Evolutionary conservation across 2,329 filamentous ascomycete genomes (phyloP).

Genomic region (Aspergillus sp.): DNA sequence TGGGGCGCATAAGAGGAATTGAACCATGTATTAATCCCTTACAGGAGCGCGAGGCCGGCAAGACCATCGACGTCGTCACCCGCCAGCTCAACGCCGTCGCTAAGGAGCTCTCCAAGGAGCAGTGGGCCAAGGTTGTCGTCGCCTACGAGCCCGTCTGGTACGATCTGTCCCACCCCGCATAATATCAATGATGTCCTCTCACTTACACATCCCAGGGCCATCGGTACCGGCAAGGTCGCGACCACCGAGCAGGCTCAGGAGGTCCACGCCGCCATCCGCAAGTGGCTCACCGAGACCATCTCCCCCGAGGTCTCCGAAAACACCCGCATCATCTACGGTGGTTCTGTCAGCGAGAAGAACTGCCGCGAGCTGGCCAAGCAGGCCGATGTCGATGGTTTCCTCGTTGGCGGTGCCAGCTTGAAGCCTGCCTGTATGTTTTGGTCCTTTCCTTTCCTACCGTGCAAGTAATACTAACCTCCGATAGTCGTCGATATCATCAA

Average conservation of each 20-base stretch:
- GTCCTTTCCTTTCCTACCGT: too few relatives aligned
- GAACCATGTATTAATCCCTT: constrained; percentile 14
- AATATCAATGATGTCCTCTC: not conserved
- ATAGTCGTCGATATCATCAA: constrained; percentile 68
- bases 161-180: constrained; percentile 29
- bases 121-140: constrained; percentile 93
- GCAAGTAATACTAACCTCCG: constrained; percentile 10
- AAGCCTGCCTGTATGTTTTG: constrained; percentile 83
- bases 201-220: constrained; percentile 48
- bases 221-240: constrained; percentile 90
- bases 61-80: constrained; percentile 73
- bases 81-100: constrained; percentile 79
- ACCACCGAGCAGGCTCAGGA: constrained; percentile 88
- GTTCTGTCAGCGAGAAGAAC: constrained; percentile 98
- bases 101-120: constrained; percentile 62
- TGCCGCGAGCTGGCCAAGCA: constrained; percentile 88
- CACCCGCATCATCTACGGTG: constrained; percentile 94
- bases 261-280: constrained; percentile 86
- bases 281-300: constrained; percentile 74
- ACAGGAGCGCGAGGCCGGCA: constrained; percentile 74
- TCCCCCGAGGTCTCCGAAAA: constrained; percentile 76
- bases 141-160: constrained; percentile 99
- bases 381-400: constrained; percentile 94
- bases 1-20: not conserved
- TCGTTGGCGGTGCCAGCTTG: constrained; percentile 92